Evolutionary conservation across 768 basidiomycete genomes (phyloP), one percentile per base, ranked within the genome.

Genomic region (Mycena filopes): DNA sequence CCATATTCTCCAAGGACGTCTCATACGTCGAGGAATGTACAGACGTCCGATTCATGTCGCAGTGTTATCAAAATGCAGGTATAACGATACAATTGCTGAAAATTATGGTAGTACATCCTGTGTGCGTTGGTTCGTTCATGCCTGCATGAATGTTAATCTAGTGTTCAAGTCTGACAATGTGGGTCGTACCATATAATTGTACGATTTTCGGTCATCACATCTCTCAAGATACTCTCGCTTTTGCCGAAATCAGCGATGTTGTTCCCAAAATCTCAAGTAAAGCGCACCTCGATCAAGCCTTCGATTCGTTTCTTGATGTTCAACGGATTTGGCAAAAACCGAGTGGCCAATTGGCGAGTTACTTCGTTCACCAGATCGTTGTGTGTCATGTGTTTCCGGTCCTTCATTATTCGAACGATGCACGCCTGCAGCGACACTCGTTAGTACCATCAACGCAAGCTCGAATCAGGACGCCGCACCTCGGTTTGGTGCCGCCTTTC

Each of bases 351-450:
- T 70, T 98, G 97, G 23, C 89, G 87, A 47, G 94, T 94, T 36
- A 95, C 95, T 77, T 99, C 96, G 70, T 90, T 92, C 65, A 98
- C 83, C 16, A 99, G 85, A 60, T 96, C 94, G 63, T 89, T 94
- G 72, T 98, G 95, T 8, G 83, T 79, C 89, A 99, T 90, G 57
- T 87, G 86, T 75, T 98, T 98, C 59, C 96, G 83, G 74, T 95
- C 91, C 79, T 99, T 99, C 97, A 99, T 99, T 29, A 98, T 89
- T 33, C 98, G 90, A 26, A 99, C 98, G 67, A 99, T 92, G 73
- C 95, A 98, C 1, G 98, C 98, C 96, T 99, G 45, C 21, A 33
- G 40, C 63, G 23, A 20, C 49, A 25, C 2, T 43, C 10, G 36
- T 67, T 46, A 65, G 33, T 59, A 28, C 38, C 15, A 20, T 46